These are phyloP conservation scores for Leccinum subtestaceum DNA, from an alignment of 768 basidiomycete genomes.

Conservation along the genomic window DNA sequence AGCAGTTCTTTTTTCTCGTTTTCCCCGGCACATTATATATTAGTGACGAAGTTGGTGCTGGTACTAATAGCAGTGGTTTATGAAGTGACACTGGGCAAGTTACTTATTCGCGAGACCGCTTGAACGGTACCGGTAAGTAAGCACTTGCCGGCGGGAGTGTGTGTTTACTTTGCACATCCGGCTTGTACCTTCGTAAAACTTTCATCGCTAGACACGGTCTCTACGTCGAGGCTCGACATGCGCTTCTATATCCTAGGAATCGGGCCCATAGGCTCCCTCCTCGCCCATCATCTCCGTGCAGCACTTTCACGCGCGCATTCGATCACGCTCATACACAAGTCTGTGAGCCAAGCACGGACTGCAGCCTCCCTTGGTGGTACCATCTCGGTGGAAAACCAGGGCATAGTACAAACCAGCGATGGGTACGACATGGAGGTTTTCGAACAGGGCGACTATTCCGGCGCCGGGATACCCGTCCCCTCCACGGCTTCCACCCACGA, in stretches of 20 bases:
- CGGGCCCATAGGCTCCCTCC: constrained; percentile 78
- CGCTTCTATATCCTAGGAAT: constrained; percentile 60
- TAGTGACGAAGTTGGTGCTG: neutral
- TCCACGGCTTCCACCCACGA: constrained; percentile 13
- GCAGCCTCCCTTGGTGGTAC: constrained; percentile 33
- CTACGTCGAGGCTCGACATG: constrained; percentile 33
- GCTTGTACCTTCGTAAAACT: neutral
- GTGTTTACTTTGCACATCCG: neutral
- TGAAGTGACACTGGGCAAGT: neutral
- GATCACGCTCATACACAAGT: constrained; percentile 71
- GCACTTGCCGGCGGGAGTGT: neutral
- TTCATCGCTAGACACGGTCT: neutral
- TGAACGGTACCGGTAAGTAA: too few species aligned
- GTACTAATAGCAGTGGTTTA: neutral
- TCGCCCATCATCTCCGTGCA: constrained; percentile 76
- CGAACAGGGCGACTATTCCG: constrained; percentile 25
- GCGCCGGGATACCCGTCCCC: constrained; percentile 19
- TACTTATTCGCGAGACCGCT: too few species aligned
- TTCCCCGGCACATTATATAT: neutral
- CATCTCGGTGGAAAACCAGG: constrained; percentile 51
- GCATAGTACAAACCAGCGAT: constrained; percentile 38
- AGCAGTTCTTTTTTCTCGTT: neutral
- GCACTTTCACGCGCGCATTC: constrained; percentile 48
- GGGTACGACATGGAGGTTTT: constrained; percentile 55
- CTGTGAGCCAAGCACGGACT: constrained; percentile 35